Base-by-base conservation (phyloP, 441 rosid genomes). In the Biscutella laevigata region DNA sequence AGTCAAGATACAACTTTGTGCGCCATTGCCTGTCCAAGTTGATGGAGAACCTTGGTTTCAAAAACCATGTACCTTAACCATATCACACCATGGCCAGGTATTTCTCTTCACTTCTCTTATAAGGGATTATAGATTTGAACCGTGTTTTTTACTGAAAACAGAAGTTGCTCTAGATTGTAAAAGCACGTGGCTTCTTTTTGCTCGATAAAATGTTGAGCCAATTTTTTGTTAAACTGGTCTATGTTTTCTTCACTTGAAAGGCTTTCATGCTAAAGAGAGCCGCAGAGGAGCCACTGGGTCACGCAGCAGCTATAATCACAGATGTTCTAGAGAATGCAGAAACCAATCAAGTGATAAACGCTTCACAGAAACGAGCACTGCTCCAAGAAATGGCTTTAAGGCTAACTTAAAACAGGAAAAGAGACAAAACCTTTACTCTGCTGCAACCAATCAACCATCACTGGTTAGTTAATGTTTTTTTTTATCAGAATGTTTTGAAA, bases 21-120 rank as follows among this genome's bases (percentile, higher is more conserved):
- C 94, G 20, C 60, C 81, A 6, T 61, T 92, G 37, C 97, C 99
- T 48, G 95, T 92, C 58, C 97, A 92, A 70, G 78, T 92, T 10
- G 97, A 92, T 71, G 95, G 99, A 44, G 99, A 92, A 53, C 99
- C 97, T 53, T 92, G 99, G 99, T 74, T 24, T 70, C 97, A 92
- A 74, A 73, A 78, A 34, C 90, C 86, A 0, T 92, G 99, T 62
- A 79, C 92, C 12, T 48, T 92, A 64, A 66, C 59, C 49, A 85
- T 88, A 64, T 77, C 92, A 1, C 99, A 92, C 69, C 95, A 92
- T 59, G 83, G 97, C 54, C 99, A 92, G 99, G 99, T 88, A 46
- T 48, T 52, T 60, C 50, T 22, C 36, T 17, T 52, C 3, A 27
- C 19, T 43, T 34, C 38, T 32, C 13, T 36, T 10, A n/a, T 15